Percentiles rank a stretch among this genome's conserved stretches.
Conservation (phyloP, 768 basidiomycete genomes). For the Jaapia argillacea region DNA sequence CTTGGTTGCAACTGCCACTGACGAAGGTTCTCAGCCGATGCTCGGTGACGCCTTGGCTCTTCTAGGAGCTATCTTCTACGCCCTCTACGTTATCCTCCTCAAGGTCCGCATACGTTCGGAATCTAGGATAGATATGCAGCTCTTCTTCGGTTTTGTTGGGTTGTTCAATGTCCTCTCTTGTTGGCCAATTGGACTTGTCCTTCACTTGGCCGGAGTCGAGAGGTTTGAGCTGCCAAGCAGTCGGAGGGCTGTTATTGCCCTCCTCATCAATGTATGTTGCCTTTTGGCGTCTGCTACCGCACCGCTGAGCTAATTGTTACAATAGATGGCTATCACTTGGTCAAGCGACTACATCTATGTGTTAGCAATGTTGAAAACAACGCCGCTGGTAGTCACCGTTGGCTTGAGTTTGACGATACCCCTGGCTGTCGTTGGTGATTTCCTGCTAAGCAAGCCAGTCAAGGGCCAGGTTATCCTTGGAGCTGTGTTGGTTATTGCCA, state of each 20-base stretch:
- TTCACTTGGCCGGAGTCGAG: conserved; percentile 69
- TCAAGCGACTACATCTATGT: conserved; percentile 83
- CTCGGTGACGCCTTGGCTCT: conserved; percentile 81
- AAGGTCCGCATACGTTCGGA: conserved; percentile 81
- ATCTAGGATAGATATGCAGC: conserved; percentile 82
- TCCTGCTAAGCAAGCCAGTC: conserved; percentile 48
- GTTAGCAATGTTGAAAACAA: conserved; percentile 92
- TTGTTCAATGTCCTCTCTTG: conserved; percentile 69
- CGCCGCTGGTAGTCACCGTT: conserved; percentile 86
- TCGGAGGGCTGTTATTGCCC: conserved; percentile 33
- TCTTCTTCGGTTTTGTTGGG: conserved; percentile 93
- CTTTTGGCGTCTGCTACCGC: conserved; percentile 1
- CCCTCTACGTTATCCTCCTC: conserved; percentile 79
- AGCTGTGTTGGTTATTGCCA: conserved; percentile 63
- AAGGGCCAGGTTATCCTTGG: conserved; percentile 57
- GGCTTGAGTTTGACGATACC: conserved; percentile 93
- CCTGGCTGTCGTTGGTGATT: conserved; percentile 78
- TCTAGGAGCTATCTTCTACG: conserved; percentile 81
- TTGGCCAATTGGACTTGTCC: conserved; percentile 69
- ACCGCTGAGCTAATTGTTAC: neutral
- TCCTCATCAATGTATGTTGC: conserved; percentile 45
- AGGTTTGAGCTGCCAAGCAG: conserved; percentile 60
- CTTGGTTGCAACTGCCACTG: conserved; percentile 6
- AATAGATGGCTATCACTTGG: conserved; percentile 74
- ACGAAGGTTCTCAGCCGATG: conserved; percentile 27